Conservation (phyloP, 805 yeast species). For the Myxozyma kluyveri region DNA sequence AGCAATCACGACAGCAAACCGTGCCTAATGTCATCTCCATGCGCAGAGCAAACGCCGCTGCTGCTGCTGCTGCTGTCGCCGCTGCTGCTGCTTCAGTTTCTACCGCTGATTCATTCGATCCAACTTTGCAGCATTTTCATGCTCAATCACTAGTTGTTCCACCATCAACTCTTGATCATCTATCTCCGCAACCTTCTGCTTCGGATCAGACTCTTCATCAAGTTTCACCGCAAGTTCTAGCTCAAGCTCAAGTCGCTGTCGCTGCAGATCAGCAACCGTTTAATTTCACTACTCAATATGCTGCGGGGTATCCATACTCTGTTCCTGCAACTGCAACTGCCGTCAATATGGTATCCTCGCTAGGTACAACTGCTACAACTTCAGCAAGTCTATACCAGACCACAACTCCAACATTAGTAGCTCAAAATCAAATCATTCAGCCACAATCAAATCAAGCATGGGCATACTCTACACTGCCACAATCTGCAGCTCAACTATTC, state of each 20-base stretch:
- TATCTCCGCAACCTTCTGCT: neutral
- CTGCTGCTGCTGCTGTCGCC: too few species aligned
- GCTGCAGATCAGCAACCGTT: conserved; percentile 5
- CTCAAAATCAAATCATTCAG: neutral
- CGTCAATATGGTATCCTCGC: neutral
- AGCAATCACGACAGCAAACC: neutral
- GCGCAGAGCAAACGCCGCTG: too few species aligned
- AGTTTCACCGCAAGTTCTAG: conserved; percentile 4
- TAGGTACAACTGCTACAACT: too few species aligned
- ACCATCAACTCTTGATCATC: conserved; percentile 1
- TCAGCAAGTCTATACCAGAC: neutral
- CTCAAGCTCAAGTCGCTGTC: conserved; percentile 10
- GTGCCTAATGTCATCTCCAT: neutral
- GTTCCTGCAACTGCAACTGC: neutral
- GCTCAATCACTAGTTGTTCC: conserved; percentile 14
- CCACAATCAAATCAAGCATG: neutral
- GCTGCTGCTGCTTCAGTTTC: neutral
- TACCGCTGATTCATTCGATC: neutral
- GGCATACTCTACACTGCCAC: neutral
- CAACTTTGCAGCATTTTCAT: conserved; percentile 7
- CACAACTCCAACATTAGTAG: neutral
- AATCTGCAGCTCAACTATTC: neutral
- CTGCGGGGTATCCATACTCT: neutral
- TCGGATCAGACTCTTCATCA: neutral
- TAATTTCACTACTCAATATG: neutral